A percentile compares a stretch with the other conserved stretches of the same genome.
phyloP scores from a whole-genome alignment of 495 filamentous ascomycete genomes.

The Trichoderma asperelloides region DNA sequence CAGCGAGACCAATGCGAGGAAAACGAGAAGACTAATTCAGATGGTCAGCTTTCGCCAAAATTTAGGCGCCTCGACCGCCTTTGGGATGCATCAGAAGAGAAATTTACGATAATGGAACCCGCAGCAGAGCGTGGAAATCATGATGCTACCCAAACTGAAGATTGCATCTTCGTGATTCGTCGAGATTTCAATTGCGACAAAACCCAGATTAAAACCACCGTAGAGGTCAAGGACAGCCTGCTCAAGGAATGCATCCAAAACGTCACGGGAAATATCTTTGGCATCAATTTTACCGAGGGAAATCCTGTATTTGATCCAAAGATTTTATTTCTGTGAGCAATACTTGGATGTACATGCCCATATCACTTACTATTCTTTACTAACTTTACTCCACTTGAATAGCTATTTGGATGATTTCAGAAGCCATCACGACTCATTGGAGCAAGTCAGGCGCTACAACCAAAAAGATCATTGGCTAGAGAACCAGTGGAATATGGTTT shows the following conservation, averaged over 20 bases:
- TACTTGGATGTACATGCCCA: neutral
- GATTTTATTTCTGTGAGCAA: conserved; percentile 62
- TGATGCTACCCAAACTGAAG: too few species aligned
- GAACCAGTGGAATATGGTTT: conserved; percentile 53
- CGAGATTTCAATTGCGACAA: conserved; percentile 84
- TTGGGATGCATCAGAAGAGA: too few species aligned
- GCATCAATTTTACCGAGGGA: conserved; percentile 72
- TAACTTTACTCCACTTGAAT: neutral
- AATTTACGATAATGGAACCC: too few species aligned
- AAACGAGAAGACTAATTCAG: too few species aligned
- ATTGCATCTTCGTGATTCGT: conserved; percentile 22
- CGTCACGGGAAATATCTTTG: conserved; percentile 75
- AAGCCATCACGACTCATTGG: conserved; percentile 52
- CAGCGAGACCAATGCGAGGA: too few species aligned
- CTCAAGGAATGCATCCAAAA: conserved; percentile 64
- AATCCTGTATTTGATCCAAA: conserved; percentile 76
- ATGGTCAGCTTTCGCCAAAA: too few species aligned
- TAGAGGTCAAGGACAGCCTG: conserved; percentile 80
- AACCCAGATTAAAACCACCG: conserved; percentile 65
- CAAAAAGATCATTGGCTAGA: conserved; percentile 44
- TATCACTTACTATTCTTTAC: conserved; percentile 3
- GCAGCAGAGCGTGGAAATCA: too few species aligned
- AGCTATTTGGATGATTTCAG: conserved; percentile 70
- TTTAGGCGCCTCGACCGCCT: too few species aligned
- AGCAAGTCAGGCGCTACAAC: conserved; percentile 39